Evolutionary conservation across 768 basidiomycete genomes (phyloP), one percentile per base, ranked within the genome.

Genomic region (Kwoniella sp.): DNA sequence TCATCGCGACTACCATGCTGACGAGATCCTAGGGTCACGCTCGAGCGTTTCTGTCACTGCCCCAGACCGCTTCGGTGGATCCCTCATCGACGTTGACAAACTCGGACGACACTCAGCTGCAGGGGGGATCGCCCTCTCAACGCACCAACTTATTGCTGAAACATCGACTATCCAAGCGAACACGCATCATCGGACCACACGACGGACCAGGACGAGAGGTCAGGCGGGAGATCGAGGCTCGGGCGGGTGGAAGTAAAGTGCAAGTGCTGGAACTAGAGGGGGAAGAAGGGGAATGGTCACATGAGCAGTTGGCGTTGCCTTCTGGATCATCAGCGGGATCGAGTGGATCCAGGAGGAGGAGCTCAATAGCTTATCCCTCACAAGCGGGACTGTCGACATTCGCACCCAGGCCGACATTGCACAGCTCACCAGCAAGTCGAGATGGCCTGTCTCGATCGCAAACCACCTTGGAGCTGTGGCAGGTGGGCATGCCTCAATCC

Each of bases 1-100:
- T 7, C 6, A 14, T 2, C 32, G n/a, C 15, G 5, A 27, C 23
- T 23, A 7, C 2, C 22, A 11, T 23, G 41, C 42, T 56, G 25
- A 48, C 41, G 23, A n/a, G 6, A n/a, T 39, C 32, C n/a, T 23
- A 67, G 59, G 67, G 67, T n/a, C 67, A 69, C 44, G 67, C 64
- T 15, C 47, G 67, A 45, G 61, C 67, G 12, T 69, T 69, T 46
- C 50, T 69, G 9, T 63, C 64, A 10, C 34, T 69, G 3, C 57
- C 63, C 15, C 67, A 69, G 28, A 53, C 60, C 15, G 15, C 47
- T 11, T 28, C 56, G 8, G 56, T 62, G 12, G 67, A 69, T 36
- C 61, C 67, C 15, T 59, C 63, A 14, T 61, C 59, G 6, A 51
- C 53, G 6, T 12, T 60, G 3, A 36, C 49, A 3, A 49, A 39